phyloP scores from a whole-genome alignment of 169 alveolate species.

The Eimeria acervulina region DNA sequence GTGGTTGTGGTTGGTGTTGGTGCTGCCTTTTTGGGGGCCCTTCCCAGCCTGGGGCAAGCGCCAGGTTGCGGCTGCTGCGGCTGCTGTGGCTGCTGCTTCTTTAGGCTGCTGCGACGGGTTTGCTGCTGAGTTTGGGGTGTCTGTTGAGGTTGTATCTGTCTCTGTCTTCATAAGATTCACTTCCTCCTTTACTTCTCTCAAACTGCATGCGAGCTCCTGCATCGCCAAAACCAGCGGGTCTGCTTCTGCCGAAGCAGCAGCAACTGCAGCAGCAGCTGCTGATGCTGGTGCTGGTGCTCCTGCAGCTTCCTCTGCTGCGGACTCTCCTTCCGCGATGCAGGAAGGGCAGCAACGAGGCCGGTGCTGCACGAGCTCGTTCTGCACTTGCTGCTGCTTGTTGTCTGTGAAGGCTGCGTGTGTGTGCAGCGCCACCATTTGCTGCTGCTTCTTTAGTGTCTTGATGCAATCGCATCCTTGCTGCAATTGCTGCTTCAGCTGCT shows the following conservation, averaged over 20 bases:
- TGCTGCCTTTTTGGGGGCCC: background rate
- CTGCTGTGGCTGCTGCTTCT: slow-evolving; percentile 35
- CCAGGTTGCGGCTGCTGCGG: slow-evolving; percentile 39
- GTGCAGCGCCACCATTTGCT: background rate
- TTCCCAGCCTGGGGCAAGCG: slow-evolving; percentile 23
- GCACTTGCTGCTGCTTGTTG: slow-evolving; percentile 21
- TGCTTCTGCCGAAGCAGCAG: background rate
- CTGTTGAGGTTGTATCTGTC: background rate
- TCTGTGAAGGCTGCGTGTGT: background rate
- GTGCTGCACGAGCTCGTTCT: background rate
- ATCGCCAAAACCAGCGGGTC: slow-evolving; percentile 4
- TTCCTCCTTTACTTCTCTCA: background rate
- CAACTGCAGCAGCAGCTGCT: background rate
- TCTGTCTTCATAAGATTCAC: background rate
- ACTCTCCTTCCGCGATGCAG: background rate
- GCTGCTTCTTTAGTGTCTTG: background rate
- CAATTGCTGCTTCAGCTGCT: slow-evolving; percentile 5
- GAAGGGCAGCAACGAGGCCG: background rate
- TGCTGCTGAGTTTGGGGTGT: slow-evolving; percentile 28
- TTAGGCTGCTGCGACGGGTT: background rate
- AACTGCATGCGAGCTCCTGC: slow-evolving; percentile 24
- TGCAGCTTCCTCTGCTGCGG: background rate
- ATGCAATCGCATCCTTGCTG: background rate
- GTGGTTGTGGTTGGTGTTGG: background rate
- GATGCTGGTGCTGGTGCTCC: background rate